phyloP scores from a whole-genome alignment of 768 basidiomycete genomes.

The Mrakia blollopis region DNA sequence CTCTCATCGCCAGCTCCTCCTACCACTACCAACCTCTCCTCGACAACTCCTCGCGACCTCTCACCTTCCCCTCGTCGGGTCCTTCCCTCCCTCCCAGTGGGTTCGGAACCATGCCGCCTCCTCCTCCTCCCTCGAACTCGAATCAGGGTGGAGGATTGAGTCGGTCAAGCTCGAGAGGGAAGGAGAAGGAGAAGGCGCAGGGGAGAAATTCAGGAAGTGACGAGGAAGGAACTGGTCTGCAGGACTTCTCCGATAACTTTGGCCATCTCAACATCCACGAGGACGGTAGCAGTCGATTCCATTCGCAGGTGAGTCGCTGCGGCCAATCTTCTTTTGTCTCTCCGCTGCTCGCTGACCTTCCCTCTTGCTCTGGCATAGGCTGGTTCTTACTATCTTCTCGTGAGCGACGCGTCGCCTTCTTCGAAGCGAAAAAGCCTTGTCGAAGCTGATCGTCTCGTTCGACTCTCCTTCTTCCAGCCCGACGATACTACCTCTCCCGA shows the following conservation, averaged over 20 bases:
- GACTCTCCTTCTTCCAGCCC: background rate
- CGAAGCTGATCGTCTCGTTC: background rate
- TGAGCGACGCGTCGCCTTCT: background rate
- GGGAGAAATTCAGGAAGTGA: background rate
- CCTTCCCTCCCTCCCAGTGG: background rate
- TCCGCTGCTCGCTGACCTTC: too few relatives aligned
- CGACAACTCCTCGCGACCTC: background rate
- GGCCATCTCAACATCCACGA: background rate
- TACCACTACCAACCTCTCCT: conserved; percentile 26
- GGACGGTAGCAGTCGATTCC: background rate
- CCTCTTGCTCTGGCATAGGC: background rate
- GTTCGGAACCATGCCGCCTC: background rate
- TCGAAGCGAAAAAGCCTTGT: background rate
- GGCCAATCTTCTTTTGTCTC: too few relatives aligned
- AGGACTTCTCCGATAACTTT: background rate
- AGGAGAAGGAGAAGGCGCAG: background rate
- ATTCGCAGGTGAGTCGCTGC: background rate
- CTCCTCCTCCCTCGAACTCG: background rate
- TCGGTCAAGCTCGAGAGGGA: background rate
- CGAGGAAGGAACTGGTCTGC: background rate
- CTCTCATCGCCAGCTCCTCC: conserved; percentile 19
- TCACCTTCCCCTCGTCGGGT: background rate
- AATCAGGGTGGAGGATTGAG: background rate
- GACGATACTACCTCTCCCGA: background rate
- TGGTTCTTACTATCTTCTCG: background rate